Conservation (phyloP, 176 grass and related monocot genomes). For the Oryza longistaminata region DNA sequence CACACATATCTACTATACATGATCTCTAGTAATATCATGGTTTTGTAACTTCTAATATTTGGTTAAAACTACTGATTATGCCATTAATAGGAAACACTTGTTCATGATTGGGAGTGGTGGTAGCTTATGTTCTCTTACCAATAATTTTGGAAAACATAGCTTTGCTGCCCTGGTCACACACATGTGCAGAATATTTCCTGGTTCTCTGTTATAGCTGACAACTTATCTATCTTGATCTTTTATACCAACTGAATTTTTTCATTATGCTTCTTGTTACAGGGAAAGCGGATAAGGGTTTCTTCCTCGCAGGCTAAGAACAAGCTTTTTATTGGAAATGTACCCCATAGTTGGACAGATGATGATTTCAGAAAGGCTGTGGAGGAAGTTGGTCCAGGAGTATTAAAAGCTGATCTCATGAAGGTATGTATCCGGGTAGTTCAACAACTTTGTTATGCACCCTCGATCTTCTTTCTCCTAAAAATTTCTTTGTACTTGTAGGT, state of each 20-base stretch:
- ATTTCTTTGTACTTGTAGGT: slow-evolving; percentile 41
- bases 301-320: slow-evolving; percentile 80
- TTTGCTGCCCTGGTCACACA: background rate
- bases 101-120: background rate
- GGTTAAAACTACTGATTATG: background rate
- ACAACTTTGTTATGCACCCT: slow-evolving; percentile 1
- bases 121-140: slow-evolving; percentile 18
- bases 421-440: slow-evolving; percentile 6
- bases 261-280: slow-evolving; percentile 49
- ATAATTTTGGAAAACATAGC: background rate
- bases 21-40: too few species aligned
- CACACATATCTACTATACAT: too few species aligned
- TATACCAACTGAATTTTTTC: slow-evolving; percentile 18
- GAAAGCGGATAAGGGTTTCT: slow-evolving; percentile 71
- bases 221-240: slow-evolving; percentile 4
- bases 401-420: slow-evolving; percentile 62
- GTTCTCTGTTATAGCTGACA: background rate
- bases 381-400: slow-evolving; percentile 80
- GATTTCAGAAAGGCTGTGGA: slow-evolving; percentile 70
- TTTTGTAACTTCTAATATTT: background rate
- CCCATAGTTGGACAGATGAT: slow-evolving; percentile 64
- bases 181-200: background rate
- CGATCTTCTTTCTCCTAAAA: slow-evolving; percentile 29
- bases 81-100: background rate
- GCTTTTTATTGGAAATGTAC: slow-evolving; percentile 92